Evolutionary conservation across 2,329 filamentous ascomycete species (phyloP).

Genomic region (Colletotrichum musicola): DNA sequence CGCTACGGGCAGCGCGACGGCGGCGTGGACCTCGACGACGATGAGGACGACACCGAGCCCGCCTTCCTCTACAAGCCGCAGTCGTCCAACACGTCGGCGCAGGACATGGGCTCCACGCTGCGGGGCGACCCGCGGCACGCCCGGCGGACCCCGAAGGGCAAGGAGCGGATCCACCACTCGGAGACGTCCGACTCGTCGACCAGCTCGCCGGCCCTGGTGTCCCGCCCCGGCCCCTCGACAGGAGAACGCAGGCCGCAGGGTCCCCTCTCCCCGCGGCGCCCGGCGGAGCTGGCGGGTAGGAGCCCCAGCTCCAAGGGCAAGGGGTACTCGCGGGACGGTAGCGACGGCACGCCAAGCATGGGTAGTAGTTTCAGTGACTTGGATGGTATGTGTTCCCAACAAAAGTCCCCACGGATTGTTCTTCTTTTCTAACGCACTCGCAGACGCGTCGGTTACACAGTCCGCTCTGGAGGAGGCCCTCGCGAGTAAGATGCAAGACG

Average conservation of each 20-base stretch:
- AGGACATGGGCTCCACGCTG: slow-evolving; percentile 66
- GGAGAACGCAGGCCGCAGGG: slow-evolving; percentile 53
- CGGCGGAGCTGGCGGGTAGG: slow-evolving; percentile 68
- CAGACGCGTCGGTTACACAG: slow-evolving; percentile 84
- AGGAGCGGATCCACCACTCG: slow-evolving; percentile 57
- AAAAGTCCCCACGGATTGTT: too few relatives aligned
- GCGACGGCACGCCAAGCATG: slow-evolving; percentile 83
- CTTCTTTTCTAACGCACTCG: neutral
- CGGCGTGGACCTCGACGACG: slow-evolving; percentile 42
- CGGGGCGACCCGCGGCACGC: slow-evolving; percentile 57
- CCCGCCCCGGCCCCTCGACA: slow-evolving; percentile 44
- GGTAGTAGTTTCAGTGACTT: slow-evolving; percentile 89
- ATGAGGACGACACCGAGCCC: slow-evolving; percentile 66
- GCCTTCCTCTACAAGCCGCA: slow-evolving; percentile 64
- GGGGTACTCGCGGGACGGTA: slow-evolving; percentile 70
- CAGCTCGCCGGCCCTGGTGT: slow-evolving; percentile 60
- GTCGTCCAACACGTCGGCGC: slow-evolving; percentile 50
- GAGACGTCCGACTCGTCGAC: slow-evolving; percentile 75
- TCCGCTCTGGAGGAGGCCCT: slow-evolving; percentile 84
- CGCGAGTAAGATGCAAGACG: slow-evolving; percentile 77
- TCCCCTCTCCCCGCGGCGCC: slow-evolving; percentile 70
- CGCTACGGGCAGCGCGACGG: slow-evolving; percentile 55
- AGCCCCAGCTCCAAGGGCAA: slow-evolving; percentile 65
- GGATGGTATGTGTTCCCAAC: slow-evolving; percentile 67
- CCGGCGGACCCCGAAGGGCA: slow-evolving; percentile 48